A percentile compares a stretch with the other conserved stretches of the same genome.
phyloP scores from a whole-genome alignment of 352 stramenopile genomes.

The Phytophthora podocarpi region DNA sequence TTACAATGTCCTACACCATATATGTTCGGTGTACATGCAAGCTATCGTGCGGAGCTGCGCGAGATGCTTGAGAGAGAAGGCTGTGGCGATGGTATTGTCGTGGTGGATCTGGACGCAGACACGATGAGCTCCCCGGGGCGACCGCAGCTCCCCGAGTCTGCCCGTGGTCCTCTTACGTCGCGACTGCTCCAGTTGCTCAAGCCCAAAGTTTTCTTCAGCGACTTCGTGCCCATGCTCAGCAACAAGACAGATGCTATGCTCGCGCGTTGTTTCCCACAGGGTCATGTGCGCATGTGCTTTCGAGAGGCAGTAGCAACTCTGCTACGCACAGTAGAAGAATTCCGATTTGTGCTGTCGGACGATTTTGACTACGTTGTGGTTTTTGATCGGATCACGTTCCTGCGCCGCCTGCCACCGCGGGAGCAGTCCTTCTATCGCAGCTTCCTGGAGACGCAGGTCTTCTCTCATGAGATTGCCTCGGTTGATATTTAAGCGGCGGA shows the following conservation, averaged over 20 bases:
- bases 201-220: slow-evolving; percentile 77
- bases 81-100: slow-evolving; percentile 72
- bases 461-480: slow-evolving; percentile 83
- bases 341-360: slow-evolving; percentile 85
- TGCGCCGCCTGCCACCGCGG: slow-evolving; percentile 51
- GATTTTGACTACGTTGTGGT: slow-evolving; percentile 89
- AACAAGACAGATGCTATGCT: slow-evolving; percentile 36
- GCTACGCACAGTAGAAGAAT: slow-evolving; percentile 69
- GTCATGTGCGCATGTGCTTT: slow-evolving; percentile 66
- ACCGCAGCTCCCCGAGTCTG: slow-evolving; percentile 49
- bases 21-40: slow-evolving; percentile 85
- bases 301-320: slow-evolving; percentile 53
- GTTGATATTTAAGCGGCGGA: slow-evolving; percentile 43
- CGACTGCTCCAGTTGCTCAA: slow-evolving; percentile 70
- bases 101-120: slow-evolving; percentile 76
- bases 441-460: slow-evolving; percentile 88
- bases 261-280: slow-evolving; percentile 54
- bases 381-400: slow-evolving; percentile 79
- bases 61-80: slow-evolving; percentile 80
- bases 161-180: slow-evolving; percentile 49
- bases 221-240: slow-evolving; percentile 69
- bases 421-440: slow-evolving; percentile 74
- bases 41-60: slow-evolving; percentile 63
- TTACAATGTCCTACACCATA: slow-evolving; percentile 87
- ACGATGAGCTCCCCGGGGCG: slow-evolving; percentile 51